phyloP scores from a whole-genome alignment of 1,284 basidiomycete species.

The Filobasidium uniguttulatum region DNA sequence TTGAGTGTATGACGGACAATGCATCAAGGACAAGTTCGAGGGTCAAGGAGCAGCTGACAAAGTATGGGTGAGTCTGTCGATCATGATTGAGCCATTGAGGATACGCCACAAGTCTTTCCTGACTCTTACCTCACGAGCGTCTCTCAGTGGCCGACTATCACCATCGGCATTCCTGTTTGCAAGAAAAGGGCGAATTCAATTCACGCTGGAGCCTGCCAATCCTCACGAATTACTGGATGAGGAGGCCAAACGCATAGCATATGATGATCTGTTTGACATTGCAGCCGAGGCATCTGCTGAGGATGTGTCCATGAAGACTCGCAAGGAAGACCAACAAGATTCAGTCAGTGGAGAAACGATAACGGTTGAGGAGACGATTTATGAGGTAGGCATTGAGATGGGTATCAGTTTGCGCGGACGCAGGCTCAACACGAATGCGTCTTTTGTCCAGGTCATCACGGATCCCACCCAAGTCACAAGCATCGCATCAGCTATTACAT shows the following conservation, averaged over 20 bases:
- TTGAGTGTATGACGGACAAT: conserved; percentile 67
- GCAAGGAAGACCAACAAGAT: conserved; percentile 43
- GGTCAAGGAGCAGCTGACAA: conserved; percentile 49
- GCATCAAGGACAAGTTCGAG: conserved; percentile 52
- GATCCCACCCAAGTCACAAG: conserved; percentile 20
- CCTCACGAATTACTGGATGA: no score
- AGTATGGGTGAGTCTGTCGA: conserved; percentile 43
- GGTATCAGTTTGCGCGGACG: neutral
- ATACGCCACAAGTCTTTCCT: neutral
- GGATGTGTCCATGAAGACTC: conserved; percentile 44
- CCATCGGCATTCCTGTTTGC: conserved; percentile 66
- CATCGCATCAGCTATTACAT: conserved; percentile 4
- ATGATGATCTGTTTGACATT: conserved; percentile 34
- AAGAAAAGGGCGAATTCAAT: conserved; percentile 50
- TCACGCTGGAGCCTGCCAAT: conserved; percentile 40
- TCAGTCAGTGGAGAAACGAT: no score
- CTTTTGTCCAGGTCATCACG: conserved; percentile 20
- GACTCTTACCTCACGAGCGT: no score
- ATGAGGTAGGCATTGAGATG: conserved; percentile 15
- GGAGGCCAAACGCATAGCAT: no score
- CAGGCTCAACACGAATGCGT: neutral
- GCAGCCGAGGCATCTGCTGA: conserved; percentile 38
- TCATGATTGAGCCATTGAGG: neutral
- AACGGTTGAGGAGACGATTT: conserved; percentile 18
- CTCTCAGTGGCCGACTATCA: conserved; percentile 52